phyloP scores from a whole-genome alignment of 495 filamentous ascomycete species.

The Lepidopterella palustris region DNA sequence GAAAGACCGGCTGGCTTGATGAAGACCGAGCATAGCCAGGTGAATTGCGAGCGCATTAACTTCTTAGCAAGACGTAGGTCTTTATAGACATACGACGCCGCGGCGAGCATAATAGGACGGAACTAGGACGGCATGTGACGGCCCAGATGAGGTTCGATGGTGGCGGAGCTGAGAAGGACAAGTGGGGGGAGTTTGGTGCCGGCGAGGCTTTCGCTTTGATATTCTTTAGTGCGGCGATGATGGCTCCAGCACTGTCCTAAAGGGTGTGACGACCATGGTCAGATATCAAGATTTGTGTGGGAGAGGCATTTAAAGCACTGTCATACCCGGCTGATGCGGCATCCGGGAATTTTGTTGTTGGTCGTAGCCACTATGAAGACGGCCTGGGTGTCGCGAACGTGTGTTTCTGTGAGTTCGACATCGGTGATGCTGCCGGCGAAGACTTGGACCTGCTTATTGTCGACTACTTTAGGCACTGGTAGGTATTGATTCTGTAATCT shows the following conservation, averaged over 20 bases:
- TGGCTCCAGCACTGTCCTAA: slow-evolving; percentile 7
- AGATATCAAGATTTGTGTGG: too few species aligned
- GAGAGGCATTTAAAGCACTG: too few species aligned
- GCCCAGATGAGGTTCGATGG: slow-evolving; percentile 11
- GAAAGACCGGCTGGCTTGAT: slow-evolving; percentile 18
- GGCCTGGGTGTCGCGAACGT: slow-evolving; percentile 3
- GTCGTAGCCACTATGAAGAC: slow-evolving; percentile 14
- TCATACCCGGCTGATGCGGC: slow-evolving; percentile 13
- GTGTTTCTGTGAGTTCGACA: slow-evolving; percentile 22
- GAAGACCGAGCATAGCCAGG: slow-evolving; percentile 11
- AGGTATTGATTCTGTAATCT: slow-evolving; percentile 1
- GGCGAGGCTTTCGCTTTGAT: background rate
- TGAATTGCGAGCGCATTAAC: slow-evolving; percentile 8
- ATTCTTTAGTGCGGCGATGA: slow-evolving; percentile 9
- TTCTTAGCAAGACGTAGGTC: slow-evolving; percentile 11
- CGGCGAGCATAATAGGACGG: slow-evolving; percentile 2
- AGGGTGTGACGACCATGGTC: too few species aligned
- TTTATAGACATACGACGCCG: slow-evolving; percentile 16
- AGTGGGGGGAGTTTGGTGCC: slow-evolving; percentile 5
- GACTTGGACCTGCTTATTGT: slow-evolving; percentile 9
- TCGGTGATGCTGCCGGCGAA: slow-evolving; percentile 34
- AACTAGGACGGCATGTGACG: slow-evolving; percentile 7
- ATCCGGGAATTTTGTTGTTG: slow-evolving; percentile 22
- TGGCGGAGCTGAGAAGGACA: slow-evolving; percentile 17
- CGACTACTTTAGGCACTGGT: background rate